Evolutionary conservation across 208 protist species (phyloP), one percentile per base, ranked within the genome.

Genomic region (Acanthamoeba healyi): DNA sequence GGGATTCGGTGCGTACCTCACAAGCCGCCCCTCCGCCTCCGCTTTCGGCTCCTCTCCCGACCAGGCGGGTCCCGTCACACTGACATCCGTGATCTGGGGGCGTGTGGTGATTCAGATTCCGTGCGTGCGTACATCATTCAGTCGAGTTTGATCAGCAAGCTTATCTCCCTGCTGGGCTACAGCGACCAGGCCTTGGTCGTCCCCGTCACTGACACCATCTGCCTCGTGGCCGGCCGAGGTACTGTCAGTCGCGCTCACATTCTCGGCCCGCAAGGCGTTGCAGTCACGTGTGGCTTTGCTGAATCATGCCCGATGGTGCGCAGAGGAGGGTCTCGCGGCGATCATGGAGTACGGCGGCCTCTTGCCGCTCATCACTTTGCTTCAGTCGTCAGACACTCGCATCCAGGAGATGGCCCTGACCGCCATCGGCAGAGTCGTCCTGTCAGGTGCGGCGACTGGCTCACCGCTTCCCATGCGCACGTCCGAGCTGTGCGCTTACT

Each of bases 311-410:
- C 58, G 29, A 22, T 65, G 26, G 58, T 65, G 19, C 3, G 4
- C 22, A 77, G 67, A 77, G 67, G 67, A 77, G 14, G 67, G 67
- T 0, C 2, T 77, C 19, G 22, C 29, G 67, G 67, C 67, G 67
- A 77, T 77, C 38, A 77, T 77, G 67, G 67, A 77, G 34, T 77
- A 77, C 38, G 67, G 67, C 36, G 67, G 67, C 24, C 67, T 77
- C 38, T 36, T 77, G 29, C 67, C 67, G 1, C 67, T 77, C 38
- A 77, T 77, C 67, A 36, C 67, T 14, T 6, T 77, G 10, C 67
- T 77, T 7, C 67, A 77, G 67, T 77, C 67, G 38, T 36, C 19
- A 9, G 24, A 77, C 24, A 32, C 34, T 5, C 24, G 29, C 15
- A 77, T 44, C 7, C 67, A 77, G 67, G 67, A 77, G 38, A 77